Base-by-base conservation (phyloP, 768 basidiomycete species). In the Naganishia randhawae region DNA sequence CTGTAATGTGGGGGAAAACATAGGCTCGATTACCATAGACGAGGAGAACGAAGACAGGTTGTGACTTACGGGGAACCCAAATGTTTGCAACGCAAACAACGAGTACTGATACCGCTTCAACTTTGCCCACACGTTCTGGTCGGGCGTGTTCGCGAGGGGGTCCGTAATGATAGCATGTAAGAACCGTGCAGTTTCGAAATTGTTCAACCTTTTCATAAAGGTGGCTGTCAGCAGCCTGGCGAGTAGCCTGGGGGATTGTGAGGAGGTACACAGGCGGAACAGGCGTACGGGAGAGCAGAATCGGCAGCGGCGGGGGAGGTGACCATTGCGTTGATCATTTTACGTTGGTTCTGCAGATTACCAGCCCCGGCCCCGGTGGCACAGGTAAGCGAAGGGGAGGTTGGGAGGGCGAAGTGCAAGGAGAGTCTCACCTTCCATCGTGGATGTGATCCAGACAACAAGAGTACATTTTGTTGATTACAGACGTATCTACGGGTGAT, bases 41-140 rank as follows among this genome's bases (percentile, higher is more conserved):
- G 45, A n/a, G 25, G 45, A 13, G 45, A 7, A 16, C 42, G 45
- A 22, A n/a, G n/a, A n/a, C n/a, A n/a, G n/a, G n/a, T n/a, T n/a
- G n/a, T n/a, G 19, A 48, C 45, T 48, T 48, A 48, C 45, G 19
- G 45, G 45, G 25, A 48, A 48, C 3, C 45, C 45, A 48, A 48
- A 48, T 7, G 45, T 48, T 11, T 48, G 45, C 45, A 48, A 48
- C 45, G 45, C 45, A 48, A 48, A 48, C 45, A 48, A 48, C 45
- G 45, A 48, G 25, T 48, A 48, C 45, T 48, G 45, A 48, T 48
- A 48, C 45, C 45, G 45, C 45, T 48, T 48, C 19, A 48, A 22
- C n/a, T 48, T 48, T 48, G 45, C 45, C 45, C 45, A 48, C 6
- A 48, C 45, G 45, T 48, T 48, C 45, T 48, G 45, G 7, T 48